A percentile compares a stretch with the other conserved stretches of the same genome.
phyloP scores from a whole-genome alignment of 441 rosid genomes.

The Populus hybrid region DNA sequence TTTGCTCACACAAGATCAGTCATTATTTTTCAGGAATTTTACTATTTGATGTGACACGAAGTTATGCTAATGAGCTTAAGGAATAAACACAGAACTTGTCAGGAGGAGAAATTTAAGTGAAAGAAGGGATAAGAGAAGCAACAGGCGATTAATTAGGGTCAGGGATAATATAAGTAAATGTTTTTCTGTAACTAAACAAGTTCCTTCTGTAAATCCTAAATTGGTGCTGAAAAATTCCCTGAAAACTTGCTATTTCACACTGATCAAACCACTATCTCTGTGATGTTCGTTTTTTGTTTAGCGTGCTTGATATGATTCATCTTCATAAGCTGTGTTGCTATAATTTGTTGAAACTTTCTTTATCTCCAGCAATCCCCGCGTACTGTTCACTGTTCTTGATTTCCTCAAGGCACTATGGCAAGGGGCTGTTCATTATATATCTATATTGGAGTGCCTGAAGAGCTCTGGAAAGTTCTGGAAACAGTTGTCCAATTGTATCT shows the following conservation, averaged over 20 bases:
- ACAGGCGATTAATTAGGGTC: background rate
- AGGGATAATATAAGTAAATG: background rate
- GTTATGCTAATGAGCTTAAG: background rate
- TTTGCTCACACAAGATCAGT: conserved; percentile 18
- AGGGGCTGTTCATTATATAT: conserved; percentile 70
- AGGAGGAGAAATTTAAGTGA: background rate
- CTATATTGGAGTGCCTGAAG: conserved; percentile 57
- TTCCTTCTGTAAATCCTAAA: background rate
- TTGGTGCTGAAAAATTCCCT: background rate
- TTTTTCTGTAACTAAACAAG: background rate
- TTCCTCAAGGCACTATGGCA: conserved; percentile 92
- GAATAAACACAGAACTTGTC: background rate
- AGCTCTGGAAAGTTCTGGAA: conserved; percentile 68
- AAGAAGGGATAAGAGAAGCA: background rate
- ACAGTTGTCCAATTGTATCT: conserved; percentile 47
- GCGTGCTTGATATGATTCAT: conserved; percentile 1
- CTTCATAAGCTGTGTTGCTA: background rate
- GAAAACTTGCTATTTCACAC: background rate
- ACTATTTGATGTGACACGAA: background rate
- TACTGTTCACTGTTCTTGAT: conserved; percentile 56
- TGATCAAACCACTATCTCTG: background rate
- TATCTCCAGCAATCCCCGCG: conserved; percentile 60
- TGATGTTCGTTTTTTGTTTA: background rate
- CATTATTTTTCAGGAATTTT: conserved; percentile 13
- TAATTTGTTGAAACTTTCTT: conserved; percentile 5